Percentiles rank a stretch among this genome's conserved stretches.
These are phyloP conservation scores for Phytophthora palmivora DNA, from an alignment of 352 stramenopile species.

Conservation along the genomic window DNA sequence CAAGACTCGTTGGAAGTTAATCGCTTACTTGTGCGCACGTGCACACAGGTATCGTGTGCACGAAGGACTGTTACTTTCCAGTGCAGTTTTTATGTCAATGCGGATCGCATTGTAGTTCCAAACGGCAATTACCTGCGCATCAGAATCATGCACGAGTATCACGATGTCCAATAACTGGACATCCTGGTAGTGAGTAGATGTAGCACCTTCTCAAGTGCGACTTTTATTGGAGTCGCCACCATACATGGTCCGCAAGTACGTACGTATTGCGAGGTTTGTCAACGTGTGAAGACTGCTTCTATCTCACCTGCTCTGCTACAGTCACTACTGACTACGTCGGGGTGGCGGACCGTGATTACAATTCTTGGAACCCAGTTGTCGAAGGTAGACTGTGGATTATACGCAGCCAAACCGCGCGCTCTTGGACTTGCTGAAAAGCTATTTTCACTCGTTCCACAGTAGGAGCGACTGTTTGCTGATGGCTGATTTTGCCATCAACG, in stretches of 20 bases:
- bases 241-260: not conserved
- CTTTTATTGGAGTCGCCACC: not conserved
- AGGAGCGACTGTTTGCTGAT: too few species aligned
- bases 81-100: constrained; percentile 13
- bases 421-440: constrained; percentile 17
- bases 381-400: constrained; percentile 28
- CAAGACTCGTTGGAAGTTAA: too few species aligned
- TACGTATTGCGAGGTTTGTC: too few species aligned
- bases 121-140: constrained; percentile 8
- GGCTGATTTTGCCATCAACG: not conserved
- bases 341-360: too few species aligned
- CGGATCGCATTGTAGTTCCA: constrained; percentile 5
- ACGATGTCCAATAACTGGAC: not conserved
- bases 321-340: too few species aligned
- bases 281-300: too few species aligned
- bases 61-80: constrained; percentile 1
- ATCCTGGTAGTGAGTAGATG: not conserved
- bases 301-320: too few species aligned
- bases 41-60: not conserved
- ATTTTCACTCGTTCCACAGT: constrained; percentile 19
- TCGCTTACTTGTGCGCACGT: not conserved
- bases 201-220: too few species aligned
- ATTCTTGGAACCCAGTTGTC: constrained; percentile 18
- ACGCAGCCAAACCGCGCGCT: constrained; percentile 32
- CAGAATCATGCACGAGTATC: constrained; percentile 22